Percentiles rank a stretch among this genome's conserved stretches.
Conservation (phyloP, 345 rosid species). For the Arabidopsis suecica region DNA sequence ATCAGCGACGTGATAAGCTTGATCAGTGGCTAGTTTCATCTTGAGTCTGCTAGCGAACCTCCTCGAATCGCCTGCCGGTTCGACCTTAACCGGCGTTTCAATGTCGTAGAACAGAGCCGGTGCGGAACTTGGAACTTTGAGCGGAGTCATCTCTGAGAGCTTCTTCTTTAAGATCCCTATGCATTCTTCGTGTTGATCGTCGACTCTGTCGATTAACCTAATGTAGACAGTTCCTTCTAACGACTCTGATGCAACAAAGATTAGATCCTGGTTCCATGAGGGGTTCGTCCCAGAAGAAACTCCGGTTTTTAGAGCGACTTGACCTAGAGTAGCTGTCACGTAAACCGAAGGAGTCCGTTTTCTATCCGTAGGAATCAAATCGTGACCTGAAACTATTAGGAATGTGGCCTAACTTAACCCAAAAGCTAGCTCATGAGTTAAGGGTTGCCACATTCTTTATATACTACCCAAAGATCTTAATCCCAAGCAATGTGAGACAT, state of each 20-base stretch:
- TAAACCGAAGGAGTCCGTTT: conserved; percentile 8
- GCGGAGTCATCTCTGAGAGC: conserved; percentile 27
- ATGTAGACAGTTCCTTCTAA: conserved; percentile 25
- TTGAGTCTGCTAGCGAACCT: conserved; percentile 32
- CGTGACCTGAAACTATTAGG: conserved; percentile 44
- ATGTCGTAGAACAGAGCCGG: conserved; percentile 25
- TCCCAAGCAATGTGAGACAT: no score
- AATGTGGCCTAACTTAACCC: no score
- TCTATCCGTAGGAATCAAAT: background rate
- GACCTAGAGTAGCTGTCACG: conserved; percentile 30
- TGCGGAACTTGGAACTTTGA: conserved; percentile 35
- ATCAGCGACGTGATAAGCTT: conserved; percentile 34
- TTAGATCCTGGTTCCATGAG: conserved; percentile 39
- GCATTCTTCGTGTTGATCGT: conserved; percentile 14
- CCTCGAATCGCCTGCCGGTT: conserved; percentile 13
- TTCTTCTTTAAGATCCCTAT: conserved; percentile 19
- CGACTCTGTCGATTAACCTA: background rate
- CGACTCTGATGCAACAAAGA: conserved; percentile 36
- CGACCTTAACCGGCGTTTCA: background rate
- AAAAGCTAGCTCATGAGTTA: no score
- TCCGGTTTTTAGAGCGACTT: background rate
- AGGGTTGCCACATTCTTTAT: no score
- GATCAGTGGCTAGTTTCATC: conserved; percentile 40
- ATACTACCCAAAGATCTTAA: no score
- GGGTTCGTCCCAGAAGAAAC: conserved; percentile 23